These are phyloP conservation scores for Rhytidhysteron rufulum DNA, from an alignment of 2,329 filamentous ascomycete genomes.

Conservation along the genomic window DNA sequence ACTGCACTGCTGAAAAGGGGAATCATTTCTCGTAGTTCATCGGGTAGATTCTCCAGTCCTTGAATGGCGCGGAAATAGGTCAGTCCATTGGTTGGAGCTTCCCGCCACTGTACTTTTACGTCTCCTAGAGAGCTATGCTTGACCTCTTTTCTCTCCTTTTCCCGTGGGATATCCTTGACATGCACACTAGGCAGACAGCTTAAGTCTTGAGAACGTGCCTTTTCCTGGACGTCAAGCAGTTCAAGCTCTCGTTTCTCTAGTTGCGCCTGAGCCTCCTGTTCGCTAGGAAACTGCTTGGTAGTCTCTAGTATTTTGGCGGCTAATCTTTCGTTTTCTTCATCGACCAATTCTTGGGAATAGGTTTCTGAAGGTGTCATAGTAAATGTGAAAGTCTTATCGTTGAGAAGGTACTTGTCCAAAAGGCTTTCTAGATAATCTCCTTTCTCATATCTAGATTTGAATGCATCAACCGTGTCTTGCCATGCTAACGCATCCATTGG, in stretches of 20 bases:
- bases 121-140: conserved; percentile 55
- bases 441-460: conserved; percentile 71
- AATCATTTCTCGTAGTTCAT: conserved; percentile 78
- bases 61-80: conserved; percentile 95
- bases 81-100: conserved; percentile 89
- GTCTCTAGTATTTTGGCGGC: conserved; percentile 69
- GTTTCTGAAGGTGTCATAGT: conserved; percentile 84
- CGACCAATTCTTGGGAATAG: conserved; percentile 69
- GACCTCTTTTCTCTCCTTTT: conserved; percentile 70
- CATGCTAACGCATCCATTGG: conserved; percentile 88
- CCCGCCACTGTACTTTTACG: conserved; percentile 79
- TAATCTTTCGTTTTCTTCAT: conserved; percentile 75
- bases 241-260: conserved; percentile 76
- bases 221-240: conserved; percentile 76
- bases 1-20: conserved; percentile 89
- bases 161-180: conserved; percentile 81
- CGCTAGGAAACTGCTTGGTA: conserved; percentile 63
- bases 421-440: conserved; percentile 79
- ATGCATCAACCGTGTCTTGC: conserved; percentile 82
- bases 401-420: conserved; percentile 85
- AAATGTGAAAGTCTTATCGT: conserved; percentile 82
- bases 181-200: conserved; percentile 84
- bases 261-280: conserved; percentile 65
- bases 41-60: conserved; percentile 70
- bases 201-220: conserved; percentile 77